These are phyloP conservation scores for Microbotryomycetes sp. DNA, from an alignment of 1,284 basidiomycete genomes.

Conservation along the genomic window DNA sequence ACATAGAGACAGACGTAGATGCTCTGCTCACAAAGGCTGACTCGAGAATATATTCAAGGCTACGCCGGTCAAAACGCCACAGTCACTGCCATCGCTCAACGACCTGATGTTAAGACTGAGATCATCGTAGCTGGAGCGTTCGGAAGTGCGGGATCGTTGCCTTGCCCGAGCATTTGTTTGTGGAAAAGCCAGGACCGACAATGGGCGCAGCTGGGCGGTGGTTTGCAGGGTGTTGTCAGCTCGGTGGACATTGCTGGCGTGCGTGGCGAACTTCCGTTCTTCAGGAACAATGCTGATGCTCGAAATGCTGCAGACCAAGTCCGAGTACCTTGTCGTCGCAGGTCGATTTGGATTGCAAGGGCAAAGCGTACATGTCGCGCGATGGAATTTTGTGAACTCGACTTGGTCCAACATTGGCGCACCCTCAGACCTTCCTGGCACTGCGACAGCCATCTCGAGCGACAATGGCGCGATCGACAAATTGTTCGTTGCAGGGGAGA, in stretches of 20 bases:
- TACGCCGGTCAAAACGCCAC: slow-evolving; percentile 51
- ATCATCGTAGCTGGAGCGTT: slow-evolving; percentile 84
- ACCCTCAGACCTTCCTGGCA: slow-evolving; percentile 64
- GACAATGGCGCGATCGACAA: slow-evolving; percentile 72
- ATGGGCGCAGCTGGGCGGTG: slow-evolving; percentile 75
- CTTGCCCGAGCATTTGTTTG: slow-evolving; percentile 72
- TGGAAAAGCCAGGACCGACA: slow-evolving; percentile 60
- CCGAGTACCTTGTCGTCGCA: slow-evolving; percentile 37
- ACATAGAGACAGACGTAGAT: background rate
- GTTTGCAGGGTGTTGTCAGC: slow-evolving; percentile 72
- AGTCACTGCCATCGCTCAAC: slow-evolving; percentile 65
- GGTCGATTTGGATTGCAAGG: slow-evolving; percentile 65
- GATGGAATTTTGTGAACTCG: slow-evolving; percentile 59
- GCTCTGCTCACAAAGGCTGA: too few species aligned
- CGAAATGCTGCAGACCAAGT: slow-evolving; percentile 48
- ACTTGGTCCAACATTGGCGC: slow-evolving; percentile 70
- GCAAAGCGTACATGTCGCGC: slow-evolving; percentile 58
- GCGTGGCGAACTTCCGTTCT: slow-evolving; percentile 15
- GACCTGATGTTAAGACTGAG: slow-evolving; percentile 54
- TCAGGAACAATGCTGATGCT: slow-evolving; percentile 44
- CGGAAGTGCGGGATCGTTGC: slow-evolving; percentile 62
- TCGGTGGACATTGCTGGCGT: slow-evolving; percentile 74
- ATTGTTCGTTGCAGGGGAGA: slow-evolving; percentile 80
- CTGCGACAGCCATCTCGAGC: slow-evolving; percentile 78
- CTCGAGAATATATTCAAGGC: too few species aligned